Evolutionary conservation across 2,329 filamentous ascomycete species (phyloP).

Genomic region (Diplodia sapinea): DNA sequence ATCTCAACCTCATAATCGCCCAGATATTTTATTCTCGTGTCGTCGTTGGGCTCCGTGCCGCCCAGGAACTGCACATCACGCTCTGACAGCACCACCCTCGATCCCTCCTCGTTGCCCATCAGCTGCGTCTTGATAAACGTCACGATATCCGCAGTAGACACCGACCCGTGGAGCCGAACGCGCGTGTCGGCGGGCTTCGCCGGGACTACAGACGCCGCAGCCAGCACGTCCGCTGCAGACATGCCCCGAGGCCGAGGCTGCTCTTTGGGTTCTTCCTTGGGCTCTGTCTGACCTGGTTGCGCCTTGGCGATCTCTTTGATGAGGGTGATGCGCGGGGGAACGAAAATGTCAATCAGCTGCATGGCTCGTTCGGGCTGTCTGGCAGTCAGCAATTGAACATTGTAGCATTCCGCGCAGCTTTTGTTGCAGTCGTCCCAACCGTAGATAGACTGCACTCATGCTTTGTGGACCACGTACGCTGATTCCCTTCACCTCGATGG

Average conservation of each 20-base stretch:
- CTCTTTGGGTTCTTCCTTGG: background rate
- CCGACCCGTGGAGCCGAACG: constrained; percentile 59
- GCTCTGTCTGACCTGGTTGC: constrained; percentile 32
- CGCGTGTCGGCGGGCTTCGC: constrained; percentile 29
- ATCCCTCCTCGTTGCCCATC: constrained; percentile 58
- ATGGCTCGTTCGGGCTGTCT: constrained; percentile 51
- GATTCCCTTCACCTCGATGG: constrained; percentile 50
- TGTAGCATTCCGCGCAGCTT: too few species aligned
- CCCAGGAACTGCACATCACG: constrained; percentile 59
- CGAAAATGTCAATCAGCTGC: constrained; percentile 55
- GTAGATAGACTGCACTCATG: background rate
- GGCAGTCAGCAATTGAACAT: background rate
- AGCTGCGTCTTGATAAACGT: constrained; percentile 56
- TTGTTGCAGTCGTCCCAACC: too few species aligned
- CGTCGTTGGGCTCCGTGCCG: constrained; percentile 30
- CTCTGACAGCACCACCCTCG: constrained; percentile 56
- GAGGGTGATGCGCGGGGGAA: constrained; percentile 57
- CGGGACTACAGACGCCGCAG: constrained; percentile 43
- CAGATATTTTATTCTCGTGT: constrained; percentile 58
- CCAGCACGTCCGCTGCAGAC: constrained; percentile 43
- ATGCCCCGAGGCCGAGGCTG: constrained; percentile 19
- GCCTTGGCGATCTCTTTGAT: constrained; percentile 33
- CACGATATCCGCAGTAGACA: constrained; percentile 60
- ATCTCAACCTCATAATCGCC: constrained; percentile 61
- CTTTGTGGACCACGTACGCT: constrained; percentile 40